A percentile compares a stretch with the other conserved stretches of the same genome.
These are phyloP conservation scores for Fusarium multiceps DNA, from an alignment of 2,329 filamentous ascomycete species.

Conservation along the genomic window DNA sequence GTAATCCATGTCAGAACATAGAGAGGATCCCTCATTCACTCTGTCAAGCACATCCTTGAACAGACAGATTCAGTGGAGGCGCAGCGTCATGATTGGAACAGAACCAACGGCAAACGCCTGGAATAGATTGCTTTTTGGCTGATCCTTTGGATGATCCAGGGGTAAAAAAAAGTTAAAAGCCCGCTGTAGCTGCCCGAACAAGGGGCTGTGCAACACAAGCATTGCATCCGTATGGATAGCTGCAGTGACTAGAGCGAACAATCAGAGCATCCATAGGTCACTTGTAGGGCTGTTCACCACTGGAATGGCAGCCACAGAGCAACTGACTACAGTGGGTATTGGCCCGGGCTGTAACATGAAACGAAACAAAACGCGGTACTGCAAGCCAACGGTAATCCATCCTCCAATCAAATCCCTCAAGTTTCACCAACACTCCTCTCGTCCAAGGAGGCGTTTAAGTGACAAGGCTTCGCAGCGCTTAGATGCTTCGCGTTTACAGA, in stretches of 20 bases:
- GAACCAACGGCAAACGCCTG: background rate
- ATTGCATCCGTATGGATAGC: background rate
- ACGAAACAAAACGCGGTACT: conserved; percentile 16
- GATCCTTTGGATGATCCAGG: conserved; percentile 19
- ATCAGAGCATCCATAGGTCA: background rate
- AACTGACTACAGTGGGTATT: background rate
- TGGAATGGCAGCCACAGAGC: background rate
- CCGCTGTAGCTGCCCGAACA: conserved; percentile 1
- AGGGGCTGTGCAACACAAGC: conserved; percentile 23
- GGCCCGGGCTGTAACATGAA: conserved; percentile 13
- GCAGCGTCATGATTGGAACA: conserved; percentile 29
- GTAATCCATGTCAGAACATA: conserved; percentile 8
- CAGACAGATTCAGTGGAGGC: conserved; percentile 18
- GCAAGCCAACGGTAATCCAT: background rate
- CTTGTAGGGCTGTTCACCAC: conserved; percentile 21
- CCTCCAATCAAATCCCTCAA: background rate
- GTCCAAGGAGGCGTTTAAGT: background rate
- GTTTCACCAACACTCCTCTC: conserved; percentile 21
- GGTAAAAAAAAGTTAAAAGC: background rate
- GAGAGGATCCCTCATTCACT: background rate
- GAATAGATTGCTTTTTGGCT: conserved; percentile 17
- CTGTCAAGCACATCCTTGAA: conserved; percentile 18
- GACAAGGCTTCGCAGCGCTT: background rate
- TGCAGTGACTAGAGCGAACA: background rate
- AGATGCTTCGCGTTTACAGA: conserved; percentile 19